Evolutionary conservation across 2,329 filamentous ascomycete genomes (phyloP).

Genomic region (Colletotrichum salicis): DNA sequence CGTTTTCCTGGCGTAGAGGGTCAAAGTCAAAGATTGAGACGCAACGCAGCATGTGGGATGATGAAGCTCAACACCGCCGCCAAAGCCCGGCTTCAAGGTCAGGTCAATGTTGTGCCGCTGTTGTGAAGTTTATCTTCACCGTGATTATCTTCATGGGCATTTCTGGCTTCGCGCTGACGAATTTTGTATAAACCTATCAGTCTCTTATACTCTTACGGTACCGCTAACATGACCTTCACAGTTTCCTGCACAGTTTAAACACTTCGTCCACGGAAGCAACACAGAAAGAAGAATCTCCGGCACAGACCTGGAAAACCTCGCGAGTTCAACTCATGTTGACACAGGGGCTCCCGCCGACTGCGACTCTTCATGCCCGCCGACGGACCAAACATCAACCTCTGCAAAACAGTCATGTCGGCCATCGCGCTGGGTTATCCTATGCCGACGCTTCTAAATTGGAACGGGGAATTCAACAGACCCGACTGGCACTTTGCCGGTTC

Average conservation of each 20-base stretch:
- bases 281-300: neutral
- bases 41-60: neutral
- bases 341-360: conserved; percentile 40
- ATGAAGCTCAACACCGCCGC: conserved; percentile 1
- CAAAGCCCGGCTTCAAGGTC: neutral
- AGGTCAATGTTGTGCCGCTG: neutral
- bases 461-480: conserved; percentile 49
- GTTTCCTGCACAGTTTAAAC: neutral
- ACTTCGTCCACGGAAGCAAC: neutral
- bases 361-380: conserved; percentile 53
- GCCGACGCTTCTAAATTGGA: conserved; percentile 51
- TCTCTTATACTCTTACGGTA: no score
- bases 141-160: neutral
- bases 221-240: neutral
- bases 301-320: conserved; percentile 4
- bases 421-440: conserved; percentile 51
- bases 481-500: conserved; percentile 51
- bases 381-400: conserved; percentile 49
- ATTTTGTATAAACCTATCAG: neutral
- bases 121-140: neutral
- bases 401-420: conserved; percentile 52
- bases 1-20: neutral
- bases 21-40: neutral
- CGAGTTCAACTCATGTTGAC: neutral
- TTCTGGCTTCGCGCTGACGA: neutral